A percentile compares a stretch with the other conserved stretches of the same genome.
Conservation (phyloP, 331 rosid species). For the Quercus tomentella region DNA sequence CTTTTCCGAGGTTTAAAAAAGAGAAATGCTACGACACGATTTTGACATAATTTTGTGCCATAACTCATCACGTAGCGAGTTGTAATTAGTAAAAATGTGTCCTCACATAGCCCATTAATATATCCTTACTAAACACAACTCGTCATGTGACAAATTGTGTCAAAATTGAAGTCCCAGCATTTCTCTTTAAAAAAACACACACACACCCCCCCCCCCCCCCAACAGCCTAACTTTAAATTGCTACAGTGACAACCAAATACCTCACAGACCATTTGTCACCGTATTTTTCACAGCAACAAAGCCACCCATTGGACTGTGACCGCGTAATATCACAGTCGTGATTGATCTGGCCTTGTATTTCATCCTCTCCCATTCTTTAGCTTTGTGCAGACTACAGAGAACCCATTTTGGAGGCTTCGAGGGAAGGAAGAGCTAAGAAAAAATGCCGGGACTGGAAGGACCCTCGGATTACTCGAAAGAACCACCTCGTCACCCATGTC, state of each 20-base stretch:
- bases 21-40: too few species aligned
- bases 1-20: too few species aligned
- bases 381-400: neutral
- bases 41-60: too few species aligned
- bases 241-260: too few species aligned
- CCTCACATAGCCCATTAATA: too few species aligned
- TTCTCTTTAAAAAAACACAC: neutral
- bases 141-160: too few species aligned
- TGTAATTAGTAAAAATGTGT: too few species aligned
- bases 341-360: neutral
- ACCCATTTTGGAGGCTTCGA: neutral
- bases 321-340: neutral
- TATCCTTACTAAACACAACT: too few species aligned
- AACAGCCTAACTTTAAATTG: neutral
- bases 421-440: neutral
- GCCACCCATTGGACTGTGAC: neutral
- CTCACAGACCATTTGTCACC: too few species aligned
- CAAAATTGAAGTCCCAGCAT: too few species aligned
- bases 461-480: constrained; percentile 81
- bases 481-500: constrained; percentile 83
- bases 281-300: neutral
- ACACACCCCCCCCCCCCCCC: too few species aligned
- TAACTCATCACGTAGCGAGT: too few species aligned
- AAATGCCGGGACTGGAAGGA: constrained; percentile 73
- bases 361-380: neutral